Base-by-base conservation (phyloP, 2,329 filamentous ascomycete species). In the Pestalotiopsis sp. region DNA sequence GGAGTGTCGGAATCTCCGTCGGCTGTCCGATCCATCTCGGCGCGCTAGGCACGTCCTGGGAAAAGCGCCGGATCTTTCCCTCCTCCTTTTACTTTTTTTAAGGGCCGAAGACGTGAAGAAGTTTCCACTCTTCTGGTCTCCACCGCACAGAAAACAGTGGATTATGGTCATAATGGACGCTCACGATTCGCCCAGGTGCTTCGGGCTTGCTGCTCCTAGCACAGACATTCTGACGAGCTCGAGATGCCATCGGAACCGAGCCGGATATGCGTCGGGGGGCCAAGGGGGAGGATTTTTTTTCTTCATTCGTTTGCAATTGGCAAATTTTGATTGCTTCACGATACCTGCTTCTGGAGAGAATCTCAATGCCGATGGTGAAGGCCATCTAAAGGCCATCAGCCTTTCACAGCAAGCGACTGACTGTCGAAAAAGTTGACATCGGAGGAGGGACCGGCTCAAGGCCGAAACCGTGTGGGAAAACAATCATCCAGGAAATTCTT, bases 101-200 rank as follows among this genome's bases (percentile, higher is more conserved):
- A 64, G 38, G 39, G 38, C n/a, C 20, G 9, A 64, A 13, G 11
- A 17, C 45, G 0, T 17, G 20, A 36, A 20, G n/a, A 20, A n/a
- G 61, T 64, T 64, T 64, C 61, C 61, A 64, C 61, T 25, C 57
- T 59, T 20, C 13, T 45, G 3, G 61, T 23, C 61, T 64, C 61
- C 61, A 64, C 61, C 25, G 20, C 39, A 64, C 59, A 62, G 14
- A 39, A 62, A 39, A 41, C 38, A 62, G 59, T 62, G 36, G 57
- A 59, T 59, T 27, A 36, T 36, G 57, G 9, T 23, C 57, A n/a
- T 20, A 9, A 52, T 52, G 45, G 45, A 1, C 20, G 45, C 45
- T 52, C 45, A 52, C 23, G 27, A 59, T 36, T 59, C 27, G 61
- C 61, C 27, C 20, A 49, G 27, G 4, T 36, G 36, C 20, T 27